phyloP scores from a whole-genome alignment of 768 basidiomycete species.

The Amanita pallidorosea region DNA sequence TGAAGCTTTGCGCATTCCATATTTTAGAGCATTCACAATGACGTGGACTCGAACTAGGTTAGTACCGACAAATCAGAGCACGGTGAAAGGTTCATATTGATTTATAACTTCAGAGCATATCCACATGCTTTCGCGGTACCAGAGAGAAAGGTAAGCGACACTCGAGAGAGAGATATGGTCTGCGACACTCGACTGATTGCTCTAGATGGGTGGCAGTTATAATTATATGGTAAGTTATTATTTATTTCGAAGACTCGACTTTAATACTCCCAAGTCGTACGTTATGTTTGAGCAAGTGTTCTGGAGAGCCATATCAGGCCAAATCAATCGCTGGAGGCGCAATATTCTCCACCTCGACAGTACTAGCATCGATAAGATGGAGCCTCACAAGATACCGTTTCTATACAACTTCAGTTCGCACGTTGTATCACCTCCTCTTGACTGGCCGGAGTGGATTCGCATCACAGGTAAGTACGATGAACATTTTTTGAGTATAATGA shows the following conservation, averaged over 20 bases:
- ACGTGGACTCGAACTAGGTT: conserved; percentile 91
- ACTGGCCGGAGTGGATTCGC: conserved; percentile 99
- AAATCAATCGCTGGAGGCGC: conserved; percentile 90
- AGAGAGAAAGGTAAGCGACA: conserved; percentile 63
- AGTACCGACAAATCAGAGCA: not conserved
- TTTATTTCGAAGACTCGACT: conserved; percentile 1
- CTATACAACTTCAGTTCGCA: conserved; percentile 94
- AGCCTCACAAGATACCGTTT: conserved; percentile 96
- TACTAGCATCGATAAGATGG: conserved; percentile 90
- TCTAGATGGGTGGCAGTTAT: conserved; percentile 88
- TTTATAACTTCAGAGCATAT: conserved; percentile 54
- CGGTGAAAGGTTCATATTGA: not conserved
- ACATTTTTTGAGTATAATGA: not conserved
- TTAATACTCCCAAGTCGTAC: conserved; percentile 48
- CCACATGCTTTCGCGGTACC: conserved; percentile 98
- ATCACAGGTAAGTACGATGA: conserved; percentile 52
- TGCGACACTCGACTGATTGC: not conserved
- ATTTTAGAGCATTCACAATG: conserved; percentile 96
- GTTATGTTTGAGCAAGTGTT: conserved; percentile 98
- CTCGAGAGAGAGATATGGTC: not conserved
- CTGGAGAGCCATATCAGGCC: conserved; percentile 89
- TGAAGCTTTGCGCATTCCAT: conserved; percentile 87
- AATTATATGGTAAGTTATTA: conserved; percentile 83
- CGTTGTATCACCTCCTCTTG: conserved; percentile 85
- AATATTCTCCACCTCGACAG: conserved; percentile 63